Evolutionary conservation across 2,329 filamentous ascomycete species (phyloP).

Genomic region (Apiospora malaysiana): DNA sequence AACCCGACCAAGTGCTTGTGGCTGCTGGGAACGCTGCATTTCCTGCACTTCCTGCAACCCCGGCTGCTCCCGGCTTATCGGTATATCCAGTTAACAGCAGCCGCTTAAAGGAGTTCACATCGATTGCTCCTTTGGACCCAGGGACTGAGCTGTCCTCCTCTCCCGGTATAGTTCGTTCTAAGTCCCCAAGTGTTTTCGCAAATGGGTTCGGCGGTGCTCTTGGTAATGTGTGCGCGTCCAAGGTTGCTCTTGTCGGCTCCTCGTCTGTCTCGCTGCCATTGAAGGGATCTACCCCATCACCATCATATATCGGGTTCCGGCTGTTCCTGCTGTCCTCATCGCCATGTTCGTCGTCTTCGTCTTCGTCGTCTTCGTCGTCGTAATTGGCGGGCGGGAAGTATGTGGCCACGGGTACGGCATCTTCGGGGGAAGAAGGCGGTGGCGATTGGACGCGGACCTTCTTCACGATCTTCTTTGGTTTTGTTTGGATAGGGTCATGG

Average conservation of each 20-base stretch:
- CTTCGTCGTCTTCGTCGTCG: slow-evolving; percentile 32
- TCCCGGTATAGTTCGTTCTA: slow-evolving; percentile 46
- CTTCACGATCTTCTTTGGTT: slow-evolving; percentile 62
- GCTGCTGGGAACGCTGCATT: background rate
- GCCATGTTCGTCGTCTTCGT: slow-evolving; percentile 28
- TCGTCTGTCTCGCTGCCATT: slow-evolving; percentile 28
- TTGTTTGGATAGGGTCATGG: slow-evolving; percentile 36
- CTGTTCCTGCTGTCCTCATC: slow-evolving; percentile 37
- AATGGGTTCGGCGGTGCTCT: slow-evolving; percentile 59
- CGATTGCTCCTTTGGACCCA: slow-evolving; percentile 57
- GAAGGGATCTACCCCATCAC: slow-evolving; percentile 34
- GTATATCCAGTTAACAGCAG: slow-evolving; percentile 76
- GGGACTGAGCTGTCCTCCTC: slow-evolving; percentile 42
- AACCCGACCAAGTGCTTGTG: slow-evolving; percentile 29
- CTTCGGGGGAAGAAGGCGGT: slow-evolving; percentile 64
- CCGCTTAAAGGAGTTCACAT: slow-evolving; percentile 80
- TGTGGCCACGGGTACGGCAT: slow-evolving; percentile 43
- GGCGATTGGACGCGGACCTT: slow-evolving; percentile 72
- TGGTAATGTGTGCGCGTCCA: slow-evolving; percentile 31
- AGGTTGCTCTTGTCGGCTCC: slow-evolving; percentile 24
- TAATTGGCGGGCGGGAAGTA: slow-evolving; percentile 28
- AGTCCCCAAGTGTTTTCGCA: slow-evolving; percentile 58
- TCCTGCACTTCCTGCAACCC: slow-evolving; percentile 30
- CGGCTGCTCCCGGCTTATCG: slow-evolving; percentile 39
- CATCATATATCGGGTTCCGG: slow-evolving; percentile 34